Evolutionary conservation across 2,329 filamentous ascomycete genomes (phyloP), one percentile per base, ranked within the genome.

Genomic region (Phaeosphaeriaceae sp.): DNA sequence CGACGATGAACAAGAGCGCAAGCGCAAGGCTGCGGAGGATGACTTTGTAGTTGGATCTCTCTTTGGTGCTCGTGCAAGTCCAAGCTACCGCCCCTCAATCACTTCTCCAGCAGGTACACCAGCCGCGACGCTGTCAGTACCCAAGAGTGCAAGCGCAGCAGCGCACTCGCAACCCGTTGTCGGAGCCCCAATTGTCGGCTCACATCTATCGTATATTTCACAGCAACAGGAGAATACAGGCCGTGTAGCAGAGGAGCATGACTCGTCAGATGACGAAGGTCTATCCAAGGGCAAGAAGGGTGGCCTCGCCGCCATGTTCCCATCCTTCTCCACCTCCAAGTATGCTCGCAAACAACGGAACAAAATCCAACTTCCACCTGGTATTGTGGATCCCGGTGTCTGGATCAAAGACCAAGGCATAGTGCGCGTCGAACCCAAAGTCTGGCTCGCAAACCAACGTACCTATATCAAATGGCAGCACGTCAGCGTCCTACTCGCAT

Each of bases 381-480:
- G 94, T 26, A 90, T 99, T n/a, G 84, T 84, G 17, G 87, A 95
- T 68, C 94, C 94, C 1, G 85, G 83, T 7, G 82, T 86, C 58
- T 95, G 93, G 87, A 90, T 99, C 80, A 99, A 99, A 79, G 95
- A 99, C 74, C 84, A 88, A 28, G 93, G 94, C 3, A 89, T 92
- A 29, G 83, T 97, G 58, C 89, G 92, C 69, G 91, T 99, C 48
- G 94, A 99, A 77, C 92, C 91, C 54, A 99, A 99, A 76, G 93
- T 99, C 23, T 99, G 94, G 93, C 87, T 99, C 48, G 94, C 94
- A 46, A 99, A 99, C 74, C 93, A 99, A 77, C 88, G 94, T 54
- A 99, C 94, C 0, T 99, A 97, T 71, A 87, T 99, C 74, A 97
- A 97, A 75, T 99, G 94, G 94, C 90, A 97, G 78, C 92, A 97